Percentiles rank a stretch among this genome's conserved stretches.
Evolutionary conservation across 139 green algal species (phyloP).

Genomic region (Asterochloris sp.): DNA sequence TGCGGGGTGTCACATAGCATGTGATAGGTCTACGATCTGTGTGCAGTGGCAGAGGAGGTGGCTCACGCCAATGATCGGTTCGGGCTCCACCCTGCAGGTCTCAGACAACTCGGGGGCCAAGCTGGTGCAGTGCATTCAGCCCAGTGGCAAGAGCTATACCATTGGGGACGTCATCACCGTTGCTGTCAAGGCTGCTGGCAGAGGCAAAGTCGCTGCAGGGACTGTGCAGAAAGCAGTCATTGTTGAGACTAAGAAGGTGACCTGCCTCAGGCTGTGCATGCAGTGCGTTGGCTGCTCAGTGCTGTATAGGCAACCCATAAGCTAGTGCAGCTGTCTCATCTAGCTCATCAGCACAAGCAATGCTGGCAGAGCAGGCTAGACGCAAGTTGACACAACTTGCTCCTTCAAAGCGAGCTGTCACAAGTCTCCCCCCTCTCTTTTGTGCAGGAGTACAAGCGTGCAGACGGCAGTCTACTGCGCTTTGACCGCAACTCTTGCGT

Average conservation of each 20-base stretch:
- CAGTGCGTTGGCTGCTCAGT: conserved; percentile 31
- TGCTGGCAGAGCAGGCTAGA: neutral
- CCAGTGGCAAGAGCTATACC: conserved; percentile 24
- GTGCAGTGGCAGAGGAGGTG: too few species aligned
- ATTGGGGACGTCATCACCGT: conserved; percentile 65
- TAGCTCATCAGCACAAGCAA: neutral
- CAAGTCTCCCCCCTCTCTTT: too few species aligned
- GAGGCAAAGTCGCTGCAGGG: conserved; percentile 39
- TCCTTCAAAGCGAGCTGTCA: too few species aligned
- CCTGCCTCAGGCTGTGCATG: conserved; percentile 9
- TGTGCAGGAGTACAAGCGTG: conserved; percentile 17
- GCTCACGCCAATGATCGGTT: conserved; percentile 6
- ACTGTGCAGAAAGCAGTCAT: conserved; percentile 52
- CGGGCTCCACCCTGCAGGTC: conserved; percentile 19
- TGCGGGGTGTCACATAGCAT: too few species aligned
- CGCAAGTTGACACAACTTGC: too few species aligned
- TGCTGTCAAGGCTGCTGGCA: conserved; percentile 47
- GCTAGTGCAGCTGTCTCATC: neutral
- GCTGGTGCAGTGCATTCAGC: conserved; percentile 54
- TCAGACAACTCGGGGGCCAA: conserved; percentile 59
- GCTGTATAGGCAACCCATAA: neutral
- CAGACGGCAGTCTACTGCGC: conserved; percentile 41
- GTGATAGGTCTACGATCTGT: too few species aligned
- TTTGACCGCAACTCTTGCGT: conserved; percentile 61
- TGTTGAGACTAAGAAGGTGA: conserved; percentile 54